Evolutionary conservation across 2,329 filamentous ascomycete genomes (phyloP).

Genomic region (Diplodia intermedia): DNA sequence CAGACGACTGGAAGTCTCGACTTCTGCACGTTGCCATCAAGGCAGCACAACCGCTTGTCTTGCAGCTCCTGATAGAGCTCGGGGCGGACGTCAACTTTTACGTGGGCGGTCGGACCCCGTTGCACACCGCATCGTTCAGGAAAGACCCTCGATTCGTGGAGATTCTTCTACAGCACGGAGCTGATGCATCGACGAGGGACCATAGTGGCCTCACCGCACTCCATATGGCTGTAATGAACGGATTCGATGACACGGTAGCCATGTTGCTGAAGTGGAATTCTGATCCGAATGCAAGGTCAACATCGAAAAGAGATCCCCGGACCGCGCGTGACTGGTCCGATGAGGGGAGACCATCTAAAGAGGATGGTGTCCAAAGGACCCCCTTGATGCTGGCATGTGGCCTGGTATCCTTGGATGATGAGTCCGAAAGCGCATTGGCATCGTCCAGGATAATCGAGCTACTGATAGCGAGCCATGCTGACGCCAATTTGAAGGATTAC

Average conservation of each 20-base stretch:
- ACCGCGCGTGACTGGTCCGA: not conserved
- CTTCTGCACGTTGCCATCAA: conserved; percentile 4
- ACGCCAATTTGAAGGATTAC: not conserved
- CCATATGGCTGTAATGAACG: not conserved
- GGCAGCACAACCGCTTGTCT: not conserved
- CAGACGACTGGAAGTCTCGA: not conserved
- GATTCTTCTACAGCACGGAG: not conserved
- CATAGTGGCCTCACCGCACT: not conserved
- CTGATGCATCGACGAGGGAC: not conserved
- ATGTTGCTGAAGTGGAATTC: not conserved
- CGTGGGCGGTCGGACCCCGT: not conserved
- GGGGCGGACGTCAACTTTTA: not conserved
- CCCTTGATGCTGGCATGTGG: conserved; percentile 9
- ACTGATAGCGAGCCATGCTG: not conserved
- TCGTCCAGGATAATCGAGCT: not conserved
- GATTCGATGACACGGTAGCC: not conserved
- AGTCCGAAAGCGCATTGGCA: too few species aligned
- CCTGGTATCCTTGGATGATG: not conserved
- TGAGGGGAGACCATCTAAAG: not conserved
- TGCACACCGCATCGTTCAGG: not conserved
- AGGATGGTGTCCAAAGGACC: not conserved
- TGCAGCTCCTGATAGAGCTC: not conserved
- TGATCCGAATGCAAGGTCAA: not conserved
- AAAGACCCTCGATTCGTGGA: not conserved
- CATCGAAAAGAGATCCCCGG: not conserved